Evolutionary conservation across 352 stramenopile species (phyloP).

Genomic region (Globisporangium solare): DNA sequence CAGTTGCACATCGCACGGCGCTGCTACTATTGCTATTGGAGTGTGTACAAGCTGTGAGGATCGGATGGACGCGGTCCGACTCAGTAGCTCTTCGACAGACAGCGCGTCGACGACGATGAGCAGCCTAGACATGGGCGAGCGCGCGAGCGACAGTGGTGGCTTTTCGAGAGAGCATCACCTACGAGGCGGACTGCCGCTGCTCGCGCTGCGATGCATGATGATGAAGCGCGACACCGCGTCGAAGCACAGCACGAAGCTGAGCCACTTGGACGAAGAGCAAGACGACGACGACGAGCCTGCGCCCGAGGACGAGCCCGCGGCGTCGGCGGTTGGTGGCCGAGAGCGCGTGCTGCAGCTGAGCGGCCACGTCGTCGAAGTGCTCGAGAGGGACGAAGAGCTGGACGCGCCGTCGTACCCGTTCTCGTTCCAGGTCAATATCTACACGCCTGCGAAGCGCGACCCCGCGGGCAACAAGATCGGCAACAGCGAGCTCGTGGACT

Average conservation of each 20-base stretch:
- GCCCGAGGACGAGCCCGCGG: slow-evolving; percentile 6
- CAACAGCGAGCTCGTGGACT: slow-evolving; percentile 34
- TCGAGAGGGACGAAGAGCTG: slow-evolving; percentile 39
- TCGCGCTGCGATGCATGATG: slow-evolving; percentile 43
- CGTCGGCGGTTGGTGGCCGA: neutral
- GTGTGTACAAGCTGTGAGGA: neutral
- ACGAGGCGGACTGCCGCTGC: slow-evolving; percentile 26
- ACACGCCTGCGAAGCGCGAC: slow-evolving; percentile 26
- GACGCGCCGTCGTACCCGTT: slow-evolving; percentile 36
- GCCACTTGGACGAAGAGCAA: slow-evolving; percentile 18
- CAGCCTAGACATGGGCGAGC: slow-evolving; percentile 5
- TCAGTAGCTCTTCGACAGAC: slow-evolving; percentile 14
- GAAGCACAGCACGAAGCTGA: slow-evolving; percentile 24
- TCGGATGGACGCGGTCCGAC: neutral
- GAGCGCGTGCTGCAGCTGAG: slow-evolving; percentile 58
- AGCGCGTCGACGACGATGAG: slow-evolving; percentile 15
- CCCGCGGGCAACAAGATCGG: slow-evolving; percentile 27
- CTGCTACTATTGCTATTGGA: neutral
- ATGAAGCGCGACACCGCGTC: slow-evolving; percentile 15
- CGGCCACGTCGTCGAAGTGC: slow-evolving; percentile 51
- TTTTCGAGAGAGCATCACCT: slow-evolving; percentile 2
- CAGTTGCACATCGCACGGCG: neutral
- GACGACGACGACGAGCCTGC: slow-evolving; percentile 17
- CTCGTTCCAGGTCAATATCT: slow-evolving; percentile 73
- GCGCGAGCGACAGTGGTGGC: neutral